Conservation (phyloP, 2,329 filamentous ascomycete genomes). For the Fusarium buxicola region DNA sequence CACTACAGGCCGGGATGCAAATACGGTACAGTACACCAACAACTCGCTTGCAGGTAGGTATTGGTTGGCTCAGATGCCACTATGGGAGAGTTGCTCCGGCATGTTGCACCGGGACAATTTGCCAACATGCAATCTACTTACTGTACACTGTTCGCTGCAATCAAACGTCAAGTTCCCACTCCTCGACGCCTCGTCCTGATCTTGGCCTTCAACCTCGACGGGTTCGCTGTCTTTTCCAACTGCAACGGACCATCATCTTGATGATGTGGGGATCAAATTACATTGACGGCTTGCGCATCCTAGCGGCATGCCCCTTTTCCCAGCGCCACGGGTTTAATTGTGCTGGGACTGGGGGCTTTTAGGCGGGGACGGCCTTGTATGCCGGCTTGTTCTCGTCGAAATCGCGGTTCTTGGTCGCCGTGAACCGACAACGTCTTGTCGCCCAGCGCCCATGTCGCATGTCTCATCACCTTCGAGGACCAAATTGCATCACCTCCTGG, state of each 20-base stretch:
- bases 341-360: slow-evolving; percentile 28
- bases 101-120: slow-evolving; percentile 23
- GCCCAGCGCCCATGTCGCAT: slow-evolving; percentile 7
- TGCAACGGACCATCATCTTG: slow-evolving; percentile 39
- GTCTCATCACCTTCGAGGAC: too few species aligned
- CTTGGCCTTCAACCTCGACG: slow-evolving; percentile 8
- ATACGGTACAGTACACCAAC: slow-evolving; percentile 5
- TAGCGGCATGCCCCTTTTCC: slow-evolving; percentile 43
- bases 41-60: neutral
- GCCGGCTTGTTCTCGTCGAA: slow-evolving; percentile 18
- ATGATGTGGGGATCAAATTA: slow-evolving; percentile 46
- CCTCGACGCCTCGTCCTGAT: slow-evolving; percentile 13
- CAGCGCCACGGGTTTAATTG: slow-evolving; percentile 34
- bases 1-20: neutral
- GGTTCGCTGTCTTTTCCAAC: slow-evolving; percentile 21
- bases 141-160: slow-evolving; percentile 27
- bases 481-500: too few species aligned
- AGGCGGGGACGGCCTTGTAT: slow-evolving; percentile 26
- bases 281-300: slow-evolving; percentile 24
- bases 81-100: neutral
- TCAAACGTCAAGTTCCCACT: slow-evolving; percentile 32
- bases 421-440: slow-evolving; percentile 4
- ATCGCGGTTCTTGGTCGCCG: neutral
- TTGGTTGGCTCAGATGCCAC: neutral
- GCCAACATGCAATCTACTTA: slow-evolving; percentile 11